Evolutionary conservation across 192 early-diverging fungal species (phyloP).

Genomic region (Coemansia sp.): DNA sequence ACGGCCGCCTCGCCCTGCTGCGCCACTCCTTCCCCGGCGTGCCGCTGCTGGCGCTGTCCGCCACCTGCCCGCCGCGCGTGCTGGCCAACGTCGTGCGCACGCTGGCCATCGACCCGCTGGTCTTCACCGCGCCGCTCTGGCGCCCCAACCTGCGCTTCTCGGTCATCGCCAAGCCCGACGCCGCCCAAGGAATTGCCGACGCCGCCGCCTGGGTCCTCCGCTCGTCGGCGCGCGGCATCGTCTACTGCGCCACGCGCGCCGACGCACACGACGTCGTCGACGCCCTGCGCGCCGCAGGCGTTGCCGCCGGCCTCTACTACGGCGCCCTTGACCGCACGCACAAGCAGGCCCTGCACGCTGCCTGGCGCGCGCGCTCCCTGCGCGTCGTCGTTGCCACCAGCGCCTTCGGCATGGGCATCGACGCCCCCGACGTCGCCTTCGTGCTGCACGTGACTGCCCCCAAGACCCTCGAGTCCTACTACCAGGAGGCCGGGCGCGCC

Average conservation of each 20-base stretch:
- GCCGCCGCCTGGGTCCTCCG: constrained; percentile 62
- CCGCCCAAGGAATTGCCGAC: constrained; percentile 40
- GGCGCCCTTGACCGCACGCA: constrained; percentile 57
- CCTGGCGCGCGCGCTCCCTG: constrained; percentile 36
- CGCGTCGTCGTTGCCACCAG: constrained; percentile 54
- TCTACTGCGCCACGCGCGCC: constrained; percentile 67
- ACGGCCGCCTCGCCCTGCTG: constrained; percentile 51
- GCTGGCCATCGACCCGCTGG: constrained; percentile 54
- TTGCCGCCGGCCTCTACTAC: constrained; percentile 59
- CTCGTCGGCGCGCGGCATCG: constrained; percentile 56
- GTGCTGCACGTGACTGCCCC: constrained; percentile 53
- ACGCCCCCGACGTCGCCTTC: constrained; percentile 52
- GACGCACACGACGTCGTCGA: constrained; percentile 58
- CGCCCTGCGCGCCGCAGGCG: constrained; percentile 51
- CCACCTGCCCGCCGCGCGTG: constrained; percentile 62
- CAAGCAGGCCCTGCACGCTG: constrained; percentile 39
- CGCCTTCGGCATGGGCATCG: constrained; percentile 57
- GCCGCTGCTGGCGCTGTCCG: constrained; percentile 76
- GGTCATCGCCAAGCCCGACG: constrained; percentile 54
- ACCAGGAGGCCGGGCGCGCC: constrained; percentile 74
- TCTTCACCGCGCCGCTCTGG: constrained; percentile 62
- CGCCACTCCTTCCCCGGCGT: constrained; percentile 57
- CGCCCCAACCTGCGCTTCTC: constrained; percentile 62
- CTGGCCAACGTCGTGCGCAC: constrained; percentile 55
- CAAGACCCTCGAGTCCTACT: constrained; percentile 59